These are phyloP conservation scores for Hyphopichia khmerensis DNA, from an alignment of 1,139 yeast genomes.

Conservation along the genomic window DNA sequence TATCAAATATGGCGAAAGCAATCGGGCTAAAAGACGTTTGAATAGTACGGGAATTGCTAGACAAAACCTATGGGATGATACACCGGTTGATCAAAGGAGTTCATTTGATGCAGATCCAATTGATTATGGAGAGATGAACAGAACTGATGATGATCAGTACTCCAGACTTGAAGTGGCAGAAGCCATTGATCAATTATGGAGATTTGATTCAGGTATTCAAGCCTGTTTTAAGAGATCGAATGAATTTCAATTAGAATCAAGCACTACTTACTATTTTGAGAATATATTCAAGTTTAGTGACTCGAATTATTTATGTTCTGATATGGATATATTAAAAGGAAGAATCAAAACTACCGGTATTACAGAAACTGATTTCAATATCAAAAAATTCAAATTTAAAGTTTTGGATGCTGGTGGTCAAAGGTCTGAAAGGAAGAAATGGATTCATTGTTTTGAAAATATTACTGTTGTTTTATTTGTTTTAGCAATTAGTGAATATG, in stretches of 20 bases:
- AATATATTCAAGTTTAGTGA: constrained; percentile 63
- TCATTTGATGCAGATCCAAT: neutral
- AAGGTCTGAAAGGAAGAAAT: constrained; percentile 86
- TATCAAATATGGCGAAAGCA: constrained; percentile 57
- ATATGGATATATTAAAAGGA: constrained; percentile 84
- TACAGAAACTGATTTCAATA: constrained; percentile 77
- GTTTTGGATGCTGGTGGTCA: constrained; percentile 98
- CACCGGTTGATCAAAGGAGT: constrained; percentile 5
- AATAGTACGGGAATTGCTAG: constrained; percentile 57
- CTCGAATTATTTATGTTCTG: constrained; percentile 66
- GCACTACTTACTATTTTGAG: constrained; percentile 76
- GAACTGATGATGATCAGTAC: constrained; percentile 2
- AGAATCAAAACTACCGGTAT: constrained; percentile 95
- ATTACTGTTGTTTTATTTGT: constrained; percentile 89
- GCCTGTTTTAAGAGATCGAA: constrained; percentile 63
- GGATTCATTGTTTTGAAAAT: constrained; percentile 96
- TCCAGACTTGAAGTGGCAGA: constrained; percentile 53
- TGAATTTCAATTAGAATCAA: constrained; percentile 80
- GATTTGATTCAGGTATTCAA: constrained; percentile 61
- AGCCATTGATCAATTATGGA: constrained; percentile 71
- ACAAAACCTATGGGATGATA: constrained; percentile 43
- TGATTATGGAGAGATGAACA: constrained; percentile 2
- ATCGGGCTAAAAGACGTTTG: constrained; percentile 47
- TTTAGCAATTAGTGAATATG: constrained; percentile 90
- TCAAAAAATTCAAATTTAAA: constrained; percentile 65